Conservation (phyloP, 225 moss, liverwort and hornwort genomes). For the Polytrichum formosum region DNA sequence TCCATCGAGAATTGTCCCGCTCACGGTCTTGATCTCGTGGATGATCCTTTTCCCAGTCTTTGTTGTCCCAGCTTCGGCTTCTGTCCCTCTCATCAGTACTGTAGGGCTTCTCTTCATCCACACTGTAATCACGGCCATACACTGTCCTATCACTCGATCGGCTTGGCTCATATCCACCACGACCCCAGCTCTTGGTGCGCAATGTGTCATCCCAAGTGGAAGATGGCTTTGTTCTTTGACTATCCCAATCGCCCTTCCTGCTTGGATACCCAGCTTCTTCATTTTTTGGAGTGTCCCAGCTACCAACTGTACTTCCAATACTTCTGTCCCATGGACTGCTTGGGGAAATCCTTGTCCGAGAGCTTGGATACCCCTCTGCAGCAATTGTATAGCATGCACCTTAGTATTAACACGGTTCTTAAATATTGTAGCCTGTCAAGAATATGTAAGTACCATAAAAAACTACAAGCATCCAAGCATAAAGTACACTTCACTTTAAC, state of each 20-base stretch:
- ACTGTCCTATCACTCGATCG: slow-evolving; percentile 54
- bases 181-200: slow-evolving; percentile 53
- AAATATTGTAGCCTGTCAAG: too few species aligned
- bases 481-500: background rate
- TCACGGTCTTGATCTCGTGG: slow-evolving; percentile 40
- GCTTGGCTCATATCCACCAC: slow-evolving; percentile 45
- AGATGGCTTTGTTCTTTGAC: slow-evolving; percentile 40
- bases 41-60: slow-evolving; percentile 55
- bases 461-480: background rate
- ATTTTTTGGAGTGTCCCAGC: slow-evolving; percentile 20
- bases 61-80: slow-evolving; percentile 60
- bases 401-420: background rate
- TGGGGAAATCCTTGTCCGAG: slow-evolving; percentile 32
- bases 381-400: background rate
- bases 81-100: slow-evolving; percentile 57
- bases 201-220: slow-evolving; percentile 50
- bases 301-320: slow-evolving; percentile 26
- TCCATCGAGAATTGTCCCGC: slow-evolving; percentile 54
- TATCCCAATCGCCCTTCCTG: slow-evolving; percentile 45
- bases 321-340: slow-evolving; percentile 43
- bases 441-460: background rate
- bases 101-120: slow-evolving; percentile 35
- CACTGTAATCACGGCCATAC: slow-evolving; percentile 36
- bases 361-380: slow-evolving; percentile 24
- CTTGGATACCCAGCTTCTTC: slow-evolving; percentile 24